Evolutionary conservation across 768 basidiomycete genomes (phyloP).

Genomic region (Russula abietina): DNA sequence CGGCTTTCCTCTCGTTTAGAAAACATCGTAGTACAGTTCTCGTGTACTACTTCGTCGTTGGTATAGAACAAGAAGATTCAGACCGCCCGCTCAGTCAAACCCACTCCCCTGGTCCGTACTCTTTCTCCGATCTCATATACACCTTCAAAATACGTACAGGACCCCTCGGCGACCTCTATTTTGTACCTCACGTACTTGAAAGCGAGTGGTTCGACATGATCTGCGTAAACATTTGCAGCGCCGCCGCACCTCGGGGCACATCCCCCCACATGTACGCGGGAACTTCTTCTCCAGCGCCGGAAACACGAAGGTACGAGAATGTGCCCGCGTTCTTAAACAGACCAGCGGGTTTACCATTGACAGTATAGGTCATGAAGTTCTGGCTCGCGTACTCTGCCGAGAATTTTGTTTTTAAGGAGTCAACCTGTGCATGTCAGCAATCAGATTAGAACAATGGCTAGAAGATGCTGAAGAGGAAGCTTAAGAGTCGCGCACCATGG

Average conservation of each 20-base stretch:
- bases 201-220: constrained; percentile 31
- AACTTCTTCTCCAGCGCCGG: constrained; percentile 37
- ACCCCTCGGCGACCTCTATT: too few species aligned
- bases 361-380: constrained; percentile 43
- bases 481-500: constrained; percentile 39
- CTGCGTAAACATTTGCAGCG: constrained; percentile 34
- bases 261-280: constrained; percentile 31
- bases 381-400: constrained; percentile 39
- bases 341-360: constrained; percentile 45
- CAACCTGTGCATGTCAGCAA: constrained; percentile 38
- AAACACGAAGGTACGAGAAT: constrained; percentile 50
- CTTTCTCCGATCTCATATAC: too few species aligned
- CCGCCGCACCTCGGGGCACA: too few species aligned
- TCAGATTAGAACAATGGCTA: neutral
- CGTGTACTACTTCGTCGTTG: too few species aligned
- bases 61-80: too few species aligned
- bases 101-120: too few species aligned
- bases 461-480: neutral
- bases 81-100: too few species aligned
- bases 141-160: too few species aligned
- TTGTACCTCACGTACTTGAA: constrained; percentile 24
- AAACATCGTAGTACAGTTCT: too few species aligned
- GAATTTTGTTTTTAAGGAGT: constrained; percentile 44
- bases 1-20: too few species aligned
- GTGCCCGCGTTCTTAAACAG: constrained; percentile 55